Base-by-base conservation (phyloP, 2,329 filamentous ascomycete genomes). In the Trichophyton equinum region DNA sequence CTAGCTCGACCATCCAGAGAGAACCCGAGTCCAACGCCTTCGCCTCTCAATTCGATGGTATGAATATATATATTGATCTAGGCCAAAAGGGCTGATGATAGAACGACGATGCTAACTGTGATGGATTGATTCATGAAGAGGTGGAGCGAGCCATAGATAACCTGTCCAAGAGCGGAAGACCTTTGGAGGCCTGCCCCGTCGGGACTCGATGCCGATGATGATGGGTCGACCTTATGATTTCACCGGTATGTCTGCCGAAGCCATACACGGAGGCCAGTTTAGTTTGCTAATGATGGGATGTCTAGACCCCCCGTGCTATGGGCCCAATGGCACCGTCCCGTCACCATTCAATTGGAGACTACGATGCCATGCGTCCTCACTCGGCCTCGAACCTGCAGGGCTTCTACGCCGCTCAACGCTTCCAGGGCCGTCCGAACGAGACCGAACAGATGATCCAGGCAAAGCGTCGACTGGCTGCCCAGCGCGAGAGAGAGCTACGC, bases 361-460 rank as follows among this genome's bases (percentile, higher is more conserved):
- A 88, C 76, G 88, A 94, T 67, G 81, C 84, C 71, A 84, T 85
- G 67, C 85, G 88, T 64, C 83, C 87, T 65, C 86, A 87, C 72
- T 83, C 85, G 65, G 82, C 82, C 62, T 85, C 88, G 66, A 91
- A 94, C 74, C 81, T 94, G 62, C 92, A 96, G 76, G 92, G 88
- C 74, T 97, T 92, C 76, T 97, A 96, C 77, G 89, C 91, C 72
- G 85, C 85, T 69, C 94, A 97, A 79, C 88, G 92, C 72, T 94
- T 95, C 77, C 90, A 92, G 77, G 84, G 81, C 80, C 90, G 81
- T 78, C 90, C 82, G 78, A 91, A 82, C 81, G 94, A 97, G 80
- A 89, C 91, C 76, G 94, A 97, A 79, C 91, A 96, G 79, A 90
- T 96, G 85, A 89, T 96, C 82, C 94, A 97, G 85, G 91, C 91